Base-by-base conservation (phyloP, 2,329 filamentous ascomycete species). In the Hypomyces perniciosus region DNA sequence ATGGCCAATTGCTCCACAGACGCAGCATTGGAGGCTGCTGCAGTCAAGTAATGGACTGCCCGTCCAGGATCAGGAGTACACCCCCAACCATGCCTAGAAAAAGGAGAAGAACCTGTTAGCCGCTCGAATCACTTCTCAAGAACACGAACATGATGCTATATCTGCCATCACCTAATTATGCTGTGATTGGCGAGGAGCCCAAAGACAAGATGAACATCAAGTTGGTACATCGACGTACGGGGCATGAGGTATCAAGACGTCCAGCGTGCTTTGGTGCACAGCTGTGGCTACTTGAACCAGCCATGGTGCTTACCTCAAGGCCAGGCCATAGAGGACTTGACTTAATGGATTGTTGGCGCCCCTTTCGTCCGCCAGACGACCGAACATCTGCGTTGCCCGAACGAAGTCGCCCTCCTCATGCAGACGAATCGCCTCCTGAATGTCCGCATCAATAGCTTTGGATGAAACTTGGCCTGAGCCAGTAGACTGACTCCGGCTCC, bases 321-420 rank as follows among this genome's bases (percentile, higher is more conserved):
- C 91, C 52, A 99, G 85, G 4, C 93, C 93, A 66, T 96, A 99
- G 48, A 99, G 79, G 34, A 99, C 93, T 72, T 99, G 92, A 62
- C 90, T 93, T 57, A 99, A 77, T 38, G 93, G 88, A 70, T 97
- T 96, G 66, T 96, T 96, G 45, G 85, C 82, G 27, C 89, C 90
- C 48, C 83, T 77, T 0, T 88, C 88, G 65, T 96, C 85, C 48
- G 93, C 93, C 59, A 99, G 75, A 54, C 78, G 76, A 29, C 83
- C 87, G 71, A 99, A 99, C 70, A 97, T 81, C 47, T 75, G 74
- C n/a, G 93, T 96, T 48, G 90, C 93, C 62, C 77, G 72, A 61
- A 83, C 81, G 51, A 96, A 77, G 54, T 93, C 79, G 51, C 92
- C 92, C 43, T 76, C 78, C 70, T 99, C 93, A 66, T 99, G 93